Evolutionary conservation across 768 basidiomycete species (phyloP), one percentile per base, ranked within the genome.

Genomic region (Lactarius hengduanensis): DNA sequence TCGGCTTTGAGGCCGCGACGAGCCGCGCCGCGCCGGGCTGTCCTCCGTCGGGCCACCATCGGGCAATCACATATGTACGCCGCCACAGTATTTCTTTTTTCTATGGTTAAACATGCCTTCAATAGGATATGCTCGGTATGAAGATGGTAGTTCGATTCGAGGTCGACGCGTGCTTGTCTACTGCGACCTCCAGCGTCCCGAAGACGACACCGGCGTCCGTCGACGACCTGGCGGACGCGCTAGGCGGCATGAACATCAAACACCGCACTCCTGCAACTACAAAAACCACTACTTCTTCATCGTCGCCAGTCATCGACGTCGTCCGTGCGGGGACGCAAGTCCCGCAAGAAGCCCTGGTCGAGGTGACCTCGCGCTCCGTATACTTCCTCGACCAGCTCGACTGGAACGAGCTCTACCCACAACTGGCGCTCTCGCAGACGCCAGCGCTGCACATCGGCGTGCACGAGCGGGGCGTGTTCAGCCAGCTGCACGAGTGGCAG

Each of bases 371-470:
- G 45, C 64, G 72, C 18, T 69, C 74, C 34, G 20, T 22, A 32
- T 59, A 59, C 18, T 67, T 47, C 60, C 45, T 74, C 28, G 70
- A 74, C 1, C 41, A 54, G 7, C 77, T 78, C 65, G 78, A 87
- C 71, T 90, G 88, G 88, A 76, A 71, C 32, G 86, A 89, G 16
- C 76, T 78, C 2, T 90, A 85, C 73, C 84, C 86, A 0, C 89
- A 91, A 72, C 76, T 91, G 10, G 87, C 83, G 72, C 81, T 92
- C 63, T 89, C 90, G 10, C 86, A 87, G 72, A 91, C 87, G 0
- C 76, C 81, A 1, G 81, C 85, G 70, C 80, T 86, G 64, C 86
- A 83, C 72, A 76, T 89, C 59, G 89, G 82, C 0, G 76, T 82
- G 53, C 89, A 91, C 73, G 72, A 77, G 18, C 74, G 78, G 3